A percentile compares a stretch with the other conserved stretches of the same genome.
Conservation (phyloP, 2,329 filamentous ascomycete genomes). For the Neofusicoccum umdonicola region DNA sequence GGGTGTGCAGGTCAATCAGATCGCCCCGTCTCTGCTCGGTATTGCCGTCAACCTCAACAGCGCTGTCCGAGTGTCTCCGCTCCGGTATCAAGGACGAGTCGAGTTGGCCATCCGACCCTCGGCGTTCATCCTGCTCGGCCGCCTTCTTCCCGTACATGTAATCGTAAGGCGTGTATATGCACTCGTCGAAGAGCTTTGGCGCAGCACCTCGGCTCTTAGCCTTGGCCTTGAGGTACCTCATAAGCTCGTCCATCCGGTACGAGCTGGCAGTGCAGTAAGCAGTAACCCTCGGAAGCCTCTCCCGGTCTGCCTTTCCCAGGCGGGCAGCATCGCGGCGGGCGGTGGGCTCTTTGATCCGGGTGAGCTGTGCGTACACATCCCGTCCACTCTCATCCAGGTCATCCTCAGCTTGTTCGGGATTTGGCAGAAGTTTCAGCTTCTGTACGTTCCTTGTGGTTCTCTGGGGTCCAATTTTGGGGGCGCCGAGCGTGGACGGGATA, state of each 20-base stretch:
- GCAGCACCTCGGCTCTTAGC: constrained; percentile 73
- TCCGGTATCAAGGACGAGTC: constrained; percentile 48
- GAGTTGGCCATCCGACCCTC: constrained; percentile 16
- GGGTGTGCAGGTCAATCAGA: constrained; percentile 60
- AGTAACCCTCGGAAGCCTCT: constrained; percentile 83
- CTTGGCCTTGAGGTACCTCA: constrained; percentile 86
- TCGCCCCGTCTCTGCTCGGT: constrained; percentile 57
- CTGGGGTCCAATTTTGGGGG: constrained; percentile 84
- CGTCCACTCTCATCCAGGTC: constrained; percentile 78
- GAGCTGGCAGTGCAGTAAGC: constrained; percentile 94
- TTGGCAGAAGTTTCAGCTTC: constrained; percentile 95
- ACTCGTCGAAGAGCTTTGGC: constrained; percentile 94
- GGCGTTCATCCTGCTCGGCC: neutral
- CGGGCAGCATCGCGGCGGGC: constrained; percentile 88
- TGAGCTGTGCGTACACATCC: constrained; percentile 97
- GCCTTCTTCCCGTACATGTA: constrained; percentile 54
- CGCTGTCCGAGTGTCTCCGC: constrained; percentile 71
- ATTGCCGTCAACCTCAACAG: constrained; percentile 64
- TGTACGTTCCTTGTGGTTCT: constrained; percentile 92
- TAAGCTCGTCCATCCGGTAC: constrained; percentile 84
- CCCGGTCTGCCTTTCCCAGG: constrained; percentile 88
- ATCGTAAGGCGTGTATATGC: constrained; percentile 91
- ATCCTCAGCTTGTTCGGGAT: constrained; percentile 78
- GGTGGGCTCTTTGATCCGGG: constrained; percentile 93
- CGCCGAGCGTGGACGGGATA: constrained; percentile 41